Evolutionary conservation across 176 grass and related monocot genomes (phyloP).

Genomic region (Miscanthus lutarioriparius): DNA sequence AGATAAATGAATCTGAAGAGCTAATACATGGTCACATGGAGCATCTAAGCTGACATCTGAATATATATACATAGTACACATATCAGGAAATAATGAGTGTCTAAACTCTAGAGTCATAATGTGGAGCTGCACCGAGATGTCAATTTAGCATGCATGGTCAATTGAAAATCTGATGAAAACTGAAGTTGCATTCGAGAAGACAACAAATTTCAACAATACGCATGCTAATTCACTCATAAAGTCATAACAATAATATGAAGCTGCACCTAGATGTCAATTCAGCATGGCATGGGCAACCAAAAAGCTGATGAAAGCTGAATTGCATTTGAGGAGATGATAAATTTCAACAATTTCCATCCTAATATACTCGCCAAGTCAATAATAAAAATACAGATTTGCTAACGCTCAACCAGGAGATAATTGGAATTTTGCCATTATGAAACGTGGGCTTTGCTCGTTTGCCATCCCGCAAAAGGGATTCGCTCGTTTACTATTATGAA

Average conservation of each 20-base stretch:
- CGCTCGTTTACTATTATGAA: too few species aligned
- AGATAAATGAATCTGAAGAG: background rate
- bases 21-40: background rate
- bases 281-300: background rate
- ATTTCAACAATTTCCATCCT: background rate
- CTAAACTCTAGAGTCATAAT: background rate
- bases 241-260: background rate
- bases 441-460: too few species aligned
- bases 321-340: background rate
- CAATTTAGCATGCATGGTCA: background rate
- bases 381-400: too few species aligned
- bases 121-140: background rate
- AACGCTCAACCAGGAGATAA: too few species aligned
- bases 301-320: background rate
- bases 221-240: background rate
- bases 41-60: background rate
- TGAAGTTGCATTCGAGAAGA: background rate
- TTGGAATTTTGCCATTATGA: too few species aligned
- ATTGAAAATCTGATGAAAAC: background rate
- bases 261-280: background rate
- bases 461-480: too few species aligned
- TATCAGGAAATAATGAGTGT: background rate
- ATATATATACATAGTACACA: too few species aligned
- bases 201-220: background rate
- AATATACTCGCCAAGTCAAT: background rate